Evolutionary conservation across 495 filamentous ascomycete species (phyloP).

Genomic region (Talaromyces trachyspermus): DNA sequence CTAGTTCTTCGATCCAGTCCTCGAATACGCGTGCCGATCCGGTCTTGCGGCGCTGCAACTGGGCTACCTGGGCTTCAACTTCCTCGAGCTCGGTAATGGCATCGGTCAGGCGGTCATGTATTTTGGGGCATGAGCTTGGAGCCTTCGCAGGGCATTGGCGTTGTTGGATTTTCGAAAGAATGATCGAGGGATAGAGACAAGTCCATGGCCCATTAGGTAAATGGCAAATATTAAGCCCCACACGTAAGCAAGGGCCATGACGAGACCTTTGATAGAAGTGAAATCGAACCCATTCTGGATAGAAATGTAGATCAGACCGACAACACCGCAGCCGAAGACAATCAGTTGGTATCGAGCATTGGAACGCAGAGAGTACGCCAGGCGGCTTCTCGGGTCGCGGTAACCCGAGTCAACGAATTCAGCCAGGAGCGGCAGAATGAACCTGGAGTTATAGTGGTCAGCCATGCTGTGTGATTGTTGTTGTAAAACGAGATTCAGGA

Average conservation of each 20-base stretch:
- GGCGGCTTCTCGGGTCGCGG: slow-evolving; percentile 69
- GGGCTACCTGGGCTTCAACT: slow-evolving; percentile 68
- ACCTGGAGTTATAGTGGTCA: no score
- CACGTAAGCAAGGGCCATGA: slow-evolving; percentile 90
- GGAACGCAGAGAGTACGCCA: slow-evolving; percentile 73
- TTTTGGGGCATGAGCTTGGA: slow-evolving; percentile 72
- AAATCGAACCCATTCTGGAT: slow-evolving; percentile 65
- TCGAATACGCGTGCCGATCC: slow-evolving; percentile 74
- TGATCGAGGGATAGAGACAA: slow-evolving; percentile 81
- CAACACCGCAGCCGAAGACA: slow-evolving; percentile 57
- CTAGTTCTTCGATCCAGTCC: slow-evolving; percentile 92
- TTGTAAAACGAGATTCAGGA: slow-evolving; percentile 7
- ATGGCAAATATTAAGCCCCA: slow-evolving; percentile 89
- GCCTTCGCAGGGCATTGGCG: slow-evolving; percentile 58
- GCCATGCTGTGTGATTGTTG: no score
- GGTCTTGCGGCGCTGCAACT: slow-evolving; percentile 72
- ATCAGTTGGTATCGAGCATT: slow-evolving; percentile 87
- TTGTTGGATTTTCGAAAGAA: slow-evolving; percentile 70
- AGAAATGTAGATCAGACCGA: slow-evolving; percentile 79
- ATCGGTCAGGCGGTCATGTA: slow-evolving; percentile 84
- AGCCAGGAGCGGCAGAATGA: slow-evolving; percentile 85
- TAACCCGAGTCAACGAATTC: slow-evolving; percentile 93
- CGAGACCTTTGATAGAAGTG: slow-evolving; percentile 61
- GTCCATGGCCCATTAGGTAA: slow-evolving; percentile 93
- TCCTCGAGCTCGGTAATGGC: slow-evolving; percentile 73